These are phyloP conservation scores for Rhododendron kiyosumense DNA, from an alignment of 148 eudicot species.

Conservation along the genomic window DNA sequence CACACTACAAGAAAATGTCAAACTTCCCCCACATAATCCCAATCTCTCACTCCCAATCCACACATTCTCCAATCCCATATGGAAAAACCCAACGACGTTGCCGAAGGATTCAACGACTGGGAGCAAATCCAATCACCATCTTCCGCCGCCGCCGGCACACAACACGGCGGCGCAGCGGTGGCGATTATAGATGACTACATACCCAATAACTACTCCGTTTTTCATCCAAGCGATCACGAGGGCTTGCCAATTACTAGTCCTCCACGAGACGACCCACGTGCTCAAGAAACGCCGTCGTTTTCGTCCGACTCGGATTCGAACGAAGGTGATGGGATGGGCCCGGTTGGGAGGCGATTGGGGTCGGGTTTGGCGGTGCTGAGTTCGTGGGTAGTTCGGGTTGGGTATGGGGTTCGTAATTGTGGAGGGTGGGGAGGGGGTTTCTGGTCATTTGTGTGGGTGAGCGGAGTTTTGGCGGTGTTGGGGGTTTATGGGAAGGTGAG, in stretches of 20 bases:
- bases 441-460: conserved; percentile 20
- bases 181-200: conserved; percentile 20
- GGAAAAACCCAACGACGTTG: neutral
- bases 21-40: neutral
- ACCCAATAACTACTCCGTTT: conserved; percentile 15
- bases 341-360: conserved; percentile 13
- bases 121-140: conserved; percentile 32
- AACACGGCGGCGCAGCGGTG: neutral
- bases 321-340: neutral
- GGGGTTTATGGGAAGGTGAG: conserved; percentile 27
- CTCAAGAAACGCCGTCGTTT: neutral
- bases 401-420: conserved; percentile 13
- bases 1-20: neutral
- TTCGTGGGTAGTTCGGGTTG: conserved; percentile 17
- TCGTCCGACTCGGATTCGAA: neutral
- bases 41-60: neutral
- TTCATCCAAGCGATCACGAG: conserved; percentile 45
- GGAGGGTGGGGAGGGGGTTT: conserved; percentile 1
- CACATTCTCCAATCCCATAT: neutral
- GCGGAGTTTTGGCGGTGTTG: conserved; percentile 21
- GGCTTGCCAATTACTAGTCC: conserved; percentile 17
- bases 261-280: conserved; percentile 7
- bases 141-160: neutral
- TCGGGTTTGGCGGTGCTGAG: conserved; percentile 11
- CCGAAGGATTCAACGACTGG: conserved; percentile 32